Evolutionary conservation across 2,329 filamentous ascomycete genomes (phyloP), one percentile per base, ranked within the genome.

Genomic region (Cladosporium sp.): DNA sequence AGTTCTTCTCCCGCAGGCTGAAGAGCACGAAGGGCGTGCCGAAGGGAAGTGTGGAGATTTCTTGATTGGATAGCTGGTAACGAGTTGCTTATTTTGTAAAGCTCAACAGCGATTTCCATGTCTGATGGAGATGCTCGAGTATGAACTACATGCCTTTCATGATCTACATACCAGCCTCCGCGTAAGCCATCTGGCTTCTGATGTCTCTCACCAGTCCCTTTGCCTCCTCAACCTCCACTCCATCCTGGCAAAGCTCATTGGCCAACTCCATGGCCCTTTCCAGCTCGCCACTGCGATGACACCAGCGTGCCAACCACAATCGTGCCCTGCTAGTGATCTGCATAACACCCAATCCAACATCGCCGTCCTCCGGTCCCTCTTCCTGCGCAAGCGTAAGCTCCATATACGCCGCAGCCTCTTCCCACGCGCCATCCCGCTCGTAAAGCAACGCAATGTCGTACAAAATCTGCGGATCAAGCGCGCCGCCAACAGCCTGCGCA

Each of bases 161-260:
- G n/a, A 15, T 15, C 14, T 60, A 65, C 55, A 52, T 21, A 30
- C 68, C 68, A 52, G 69, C 65, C 52, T 73, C 72, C 2, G 59
- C 65, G 59, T 70, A 55, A 41, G 62, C 90, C 78, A 93, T 85
- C 70, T 91, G 86, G 4, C 90, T 90, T 71, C 93, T 86, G 14
- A 96, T 89, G 78, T 98, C 94, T 68, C 92, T 86, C 68, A 97
- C 91, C 71, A 98, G 81, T 3, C 93, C 92, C 80, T 98, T 98
- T 32, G 95, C 95, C 78, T 99, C 95, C 77, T 99, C 95, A 2
- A 98, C 92, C 78, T 98, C 95, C 30, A 96, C 89, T 0, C 95
- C 95, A 78, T 99, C 95, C 78, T 97, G 92, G 76, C 93, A 97
- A 55, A 99, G 82, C 79, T 99, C 95, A 68, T 90, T 92, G 0